Percentiles rank a stretch among this genome's conserved stretches.
Evolutionary conservation across 2,329 filamentous ascomycete species (phyloP).

Genomic region (Talaromyces sp.): DNA sequence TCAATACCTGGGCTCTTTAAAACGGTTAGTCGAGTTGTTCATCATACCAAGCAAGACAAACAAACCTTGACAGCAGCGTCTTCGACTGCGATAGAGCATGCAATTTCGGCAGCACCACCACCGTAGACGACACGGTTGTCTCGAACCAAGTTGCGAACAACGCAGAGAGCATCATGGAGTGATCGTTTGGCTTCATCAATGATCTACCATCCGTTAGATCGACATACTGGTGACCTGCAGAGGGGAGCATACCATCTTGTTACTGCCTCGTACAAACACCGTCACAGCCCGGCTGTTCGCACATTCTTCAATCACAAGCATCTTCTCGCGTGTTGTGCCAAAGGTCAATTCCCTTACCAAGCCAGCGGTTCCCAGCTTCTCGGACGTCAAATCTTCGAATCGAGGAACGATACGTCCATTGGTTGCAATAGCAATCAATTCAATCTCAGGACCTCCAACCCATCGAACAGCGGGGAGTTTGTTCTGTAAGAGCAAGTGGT

Average conservation of each 20-base stretch:
- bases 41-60: neutral
- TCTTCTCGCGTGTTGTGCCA: conserved; percentile 97
- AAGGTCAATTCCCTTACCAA: conserved; percentile 93
- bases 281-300: conserved; percentile 97
- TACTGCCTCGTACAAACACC: conserved; percentile 92
- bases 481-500: conserved; percentile 95
- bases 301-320: conserved; percentile 98
- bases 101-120: conserved; percentile 93
- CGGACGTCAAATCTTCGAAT: conserved; percentile 87
- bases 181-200: conserved; percentile 99
- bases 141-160: conserved; percentile 90
- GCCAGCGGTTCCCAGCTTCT: conserved; percentile 88
- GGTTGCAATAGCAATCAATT: conserved; percentile 96
- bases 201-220: conserved; percentile 57
- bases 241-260: conserved; percentile 80
- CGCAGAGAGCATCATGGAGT: conserved; percentile 93
- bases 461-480: conserved; percentile 91
- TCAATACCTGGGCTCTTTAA: conserved; percentile 82
- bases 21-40: neutral
- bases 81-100: conserved; percentile 93
- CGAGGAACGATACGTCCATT: conserved; percentile 96
- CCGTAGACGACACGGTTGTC: conserved; percentile 98
- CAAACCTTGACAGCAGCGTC: conserved; percentile 78
- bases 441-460: conserved; percentile 97
- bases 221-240: neutral